Evolutionary conservation across 495 filamentous ascomycete species (phyloP).

Genomic region (Aspergillus asperescens): DNA sequence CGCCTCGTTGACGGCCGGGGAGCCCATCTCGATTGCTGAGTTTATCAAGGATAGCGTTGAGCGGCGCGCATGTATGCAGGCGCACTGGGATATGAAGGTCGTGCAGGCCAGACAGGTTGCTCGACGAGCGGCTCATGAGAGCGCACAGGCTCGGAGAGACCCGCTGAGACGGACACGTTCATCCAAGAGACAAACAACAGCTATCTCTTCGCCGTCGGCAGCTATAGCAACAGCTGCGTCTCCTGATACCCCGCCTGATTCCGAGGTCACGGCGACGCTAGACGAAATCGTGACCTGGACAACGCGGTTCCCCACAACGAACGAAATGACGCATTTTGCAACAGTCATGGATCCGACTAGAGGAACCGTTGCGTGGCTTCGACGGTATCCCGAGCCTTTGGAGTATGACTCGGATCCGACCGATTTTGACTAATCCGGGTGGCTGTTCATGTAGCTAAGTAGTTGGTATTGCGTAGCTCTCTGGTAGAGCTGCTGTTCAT

Average conservation of each 20-base stretch:
- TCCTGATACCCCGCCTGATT: background rate
- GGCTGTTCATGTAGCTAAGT: background rate
- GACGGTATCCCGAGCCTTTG: conserved; percentile 18
- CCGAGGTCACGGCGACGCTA: conserved; percentile 22
- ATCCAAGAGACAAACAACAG: background rate
- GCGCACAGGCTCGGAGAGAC: conserved; percentile 1
- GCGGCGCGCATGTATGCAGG: conserved; percentile 33
- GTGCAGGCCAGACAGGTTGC: conserved; percentile 11
- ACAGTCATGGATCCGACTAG: conserved; percentile 45
- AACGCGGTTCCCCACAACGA: conserved; percentile 42
- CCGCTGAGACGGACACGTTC: conserved; percentile 11
- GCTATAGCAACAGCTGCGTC: background rate
- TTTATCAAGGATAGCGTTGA: conserved; percentile 40
- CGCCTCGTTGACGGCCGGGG: conserved; percentile 10
- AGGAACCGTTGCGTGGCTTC: conserved; percentile 42
- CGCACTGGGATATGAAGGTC: conserved; percentile 34
- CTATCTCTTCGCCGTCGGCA: background rate
- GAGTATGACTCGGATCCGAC: background rate
- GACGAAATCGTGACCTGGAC: conserved; percentile 41
- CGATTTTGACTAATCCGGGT: background rate
- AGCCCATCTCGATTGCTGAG: conserved; percentile 26
- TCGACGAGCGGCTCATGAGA: background rate
- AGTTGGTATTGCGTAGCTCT: background rate
- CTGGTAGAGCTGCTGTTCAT: background rate
- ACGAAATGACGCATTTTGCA: conserved; percentile 51